Evolutionary conservation across 2,329 filamentous ascomycete species (phyloP), one percentile per base, ranked within the genome.

Genomic region (Pyrenophora teres): DNA sequence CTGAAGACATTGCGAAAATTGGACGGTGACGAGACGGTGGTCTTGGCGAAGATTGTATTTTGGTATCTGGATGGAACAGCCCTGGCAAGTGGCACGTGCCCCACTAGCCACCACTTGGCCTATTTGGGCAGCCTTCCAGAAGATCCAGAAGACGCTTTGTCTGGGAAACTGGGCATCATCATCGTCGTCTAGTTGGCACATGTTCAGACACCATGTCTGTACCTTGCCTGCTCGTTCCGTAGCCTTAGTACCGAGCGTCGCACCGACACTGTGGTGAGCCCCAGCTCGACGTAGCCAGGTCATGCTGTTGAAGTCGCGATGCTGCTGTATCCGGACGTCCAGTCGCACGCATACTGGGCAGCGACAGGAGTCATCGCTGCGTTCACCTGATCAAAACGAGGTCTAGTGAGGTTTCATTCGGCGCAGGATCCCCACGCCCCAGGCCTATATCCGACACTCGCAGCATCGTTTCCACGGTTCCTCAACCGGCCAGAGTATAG

Each of bases 1-100:
- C 68, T 53, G 64, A 64, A 38, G 58, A 48, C 69, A 72, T 73
- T 16, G 40, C 15, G 49, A 52, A 50, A 57, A 37, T 42, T 18
- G 51, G 38, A 48, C 50, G 35, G 56, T 56, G 53, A 56, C 52
- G 49, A 52, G 32, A 19, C 31, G 15, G 31, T 51, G 36, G 56
- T 49, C 60, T 60, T 56, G 57, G 56, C 59, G 40, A 46, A 32
- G 42, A 45, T 57, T 45, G 54, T 56, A 59, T 56, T 62, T 65
- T 60, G 54, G 46, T 50, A 53, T 50, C 46, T 27, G 36, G 40
- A 36, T 36, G 49, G 56, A 57, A 18, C 40, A 51, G 54, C 45
- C 56, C 54, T 43, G 36, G 7, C 13, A 16, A 43, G 40, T 48
- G 13, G 45, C 54, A 47, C 56, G 51, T 54, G 50, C 50, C 7